Evolutionary conservation across 148 eudicot genomes (phyloP).

Genomic region (Rhododendron henanense): DNA sequence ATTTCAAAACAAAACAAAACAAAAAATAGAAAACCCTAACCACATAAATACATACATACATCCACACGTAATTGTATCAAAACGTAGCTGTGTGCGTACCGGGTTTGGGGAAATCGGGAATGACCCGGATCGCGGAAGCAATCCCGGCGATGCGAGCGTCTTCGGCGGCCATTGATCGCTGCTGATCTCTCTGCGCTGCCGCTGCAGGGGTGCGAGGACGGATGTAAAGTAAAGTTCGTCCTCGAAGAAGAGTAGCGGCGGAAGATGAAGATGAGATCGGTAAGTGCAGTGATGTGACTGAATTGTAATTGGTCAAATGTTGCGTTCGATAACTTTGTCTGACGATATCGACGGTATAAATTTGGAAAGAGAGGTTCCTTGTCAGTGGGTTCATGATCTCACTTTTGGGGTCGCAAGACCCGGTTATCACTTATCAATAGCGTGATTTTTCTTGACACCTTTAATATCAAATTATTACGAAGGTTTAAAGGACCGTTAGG

Average conservation of each 20-base stretch:
- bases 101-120: slow-evolving; percentile 85
- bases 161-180: slow-evolving; percentile 19
- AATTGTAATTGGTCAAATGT: slow-evolving; percentile 15
- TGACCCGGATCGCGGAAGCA: slow-evolving; percentile 66
- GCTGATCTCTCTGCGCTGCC: neutral
- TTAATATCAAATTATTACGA: too few relatives aligned
- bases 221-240: slow-evolving; percentile 5
- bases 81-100: slow-evolving; percentile 28
- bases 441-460: too few relatives aligned
- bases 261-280: slow-evolving; percentile 1
- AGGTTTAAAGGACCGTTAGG: too few relatives aligned
- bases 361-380: neutral
- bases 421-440: too few relatives aligned
- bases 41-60: neutral
- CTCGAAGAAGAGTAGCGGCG: neutral
- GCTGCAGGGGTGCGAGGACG: neutral
- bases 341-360: slow-evolving; percentile 18
- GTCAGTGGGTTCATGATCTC: neutral
- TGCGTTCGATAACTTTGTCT: neutral
- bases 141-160: slow-evolving; percentile 65
- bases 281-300: slow-evolving; percentile 4
- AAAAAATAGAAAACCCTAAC: neutral
- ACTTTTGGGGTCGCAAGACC: too few relatives aligned
- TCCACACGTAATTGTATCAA: neutral
- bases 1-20: neutral